A percentile compares a stretch with the other conserved stretches of the same genome.
Evolutionary conservation across 2,329 filamentous ascomycete genomes (phyloP).

Genomic region (Beauveria varroae): DNA sequence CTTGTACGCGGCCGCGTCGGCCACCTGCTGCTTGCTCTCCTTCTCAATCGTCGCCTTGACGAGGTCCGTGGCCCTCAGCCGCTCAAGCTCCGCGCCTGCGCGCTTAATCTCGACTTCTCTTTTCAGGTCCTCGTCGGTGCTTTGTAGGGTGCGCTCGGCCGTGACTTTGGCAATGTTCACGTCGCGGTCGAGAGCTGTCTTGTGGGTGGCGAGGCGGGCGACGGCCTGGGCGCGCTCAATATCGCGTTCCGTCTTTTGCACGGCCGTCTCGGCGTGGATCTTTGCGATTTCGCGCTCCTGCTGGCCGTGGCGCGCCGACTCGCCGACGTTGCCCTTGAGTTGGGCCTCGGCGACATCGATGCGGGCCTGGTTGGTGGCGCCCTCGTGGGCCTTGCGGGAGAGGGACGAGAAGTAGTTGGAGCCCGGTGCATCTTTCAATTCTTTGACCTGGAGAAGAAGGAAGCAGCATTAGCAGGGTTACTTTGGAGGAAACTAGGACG

Average conservation of each 20-base stretch:
- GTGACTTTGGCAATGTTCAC: slow-evolving; percentile 70
- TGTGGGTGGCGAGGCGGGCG: slow-evolving; percentile 63
- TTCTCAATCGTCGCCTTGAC: slow-evolving; percentile 60
- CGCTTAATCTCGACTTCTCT: slow-evolving; percentile 70
- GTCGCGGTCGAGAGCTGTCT: slow-evolving; percentile 65
- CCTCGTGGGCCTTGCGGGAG: slow-evolving; percentile 76
- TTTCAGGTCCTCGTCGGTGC: slow-evolving; percentile 73
- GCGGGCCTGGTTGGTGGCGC: slow-evolving; percentile 70
- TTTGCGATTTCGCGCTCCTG: slow-evolving; percentile 83
- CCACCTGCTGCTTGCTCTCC: slow-evolving; percentile 59
- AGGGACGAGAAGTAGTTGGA: slow-evolving; percentile 80
- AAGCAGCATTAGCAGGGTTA: background rate
- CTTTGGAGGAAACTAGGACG: background rate
- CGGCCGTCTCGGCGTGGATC: slow-evolving; percentile 78
- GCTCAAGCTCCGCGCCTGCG: slow-evolving; percentile 72
- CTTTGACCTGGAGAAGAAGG: slow-evolving; percentile 48
- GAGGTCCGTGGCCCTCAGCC: slow-evolving; percentile 66
- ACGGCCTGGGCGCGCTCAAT: slow-evolving; percentile 74
- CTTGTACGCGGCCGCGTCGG: slow-evolving; percentile 37
- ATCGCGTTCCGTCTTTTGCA: slow-evolving; percentile 77
- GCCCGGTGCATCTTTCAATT: slow-evolving; percentile 73
- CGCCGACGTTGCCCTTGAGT: slow-evolving; percentile 63
- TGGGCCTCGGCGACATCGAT: slow-evolving; percentile 60
- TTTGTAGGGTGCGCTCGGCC: slow-evolving; percentile 65
- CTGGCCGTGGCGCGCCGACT: slow-evolving; percentile 69